phyloP scores from a whole-genome alignment of 2,329 filamentous ascomycete species.

The Pseudopyricularia cyperi region DNA sequence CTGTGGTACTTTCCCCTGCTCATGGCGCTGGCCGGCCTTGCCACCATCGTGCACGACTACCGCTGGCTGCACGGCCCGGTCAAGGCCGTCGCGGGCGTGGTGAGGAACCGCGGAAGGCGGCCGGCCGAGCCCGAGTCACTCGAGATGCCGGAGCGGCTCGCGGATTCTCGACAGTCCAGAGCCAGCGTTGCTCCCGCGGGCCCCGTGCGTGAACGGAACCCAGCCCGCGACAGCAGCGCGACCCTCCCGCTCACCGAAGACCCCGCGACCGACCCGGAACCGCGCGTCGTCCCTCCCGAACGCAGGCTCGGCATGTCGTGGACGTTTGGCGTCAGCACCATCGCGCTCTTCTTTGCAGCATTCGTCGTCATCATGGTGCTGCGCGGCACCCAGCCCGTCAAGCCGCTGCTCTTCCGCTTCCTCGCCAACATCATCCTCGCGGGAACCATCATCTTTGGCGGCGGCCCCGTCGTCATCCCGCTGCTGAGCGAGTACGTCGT shows the following conservation, averaged over 20 bases:
- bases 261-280: constrained; percentile 6
- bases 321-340: constrained; percentile 27
- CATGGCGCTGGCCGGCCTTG: constrained; percentile 40
- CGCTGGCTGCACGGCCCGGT: constrained; percentile 31
- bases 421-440: constrained; percentile 65
- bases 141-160: neutral
- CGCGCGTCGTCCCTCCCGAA: constrained; percentile 19
- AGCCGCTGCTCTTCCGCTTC: constrained; percentile 40
- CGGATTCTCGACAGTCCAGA: neutral
- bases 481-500: constrained; percentile 51
- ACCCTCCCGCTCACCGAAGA: neutral
- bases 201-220: neutral
- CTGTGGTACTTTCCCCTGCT: constrained; percentile 64
- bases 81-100: neutral
- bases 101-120: neutral
- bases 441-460: constrained; percentile 55
- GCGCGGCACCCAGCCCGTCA: constrained; percentile 23
- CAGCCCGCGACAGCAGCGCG: neutral
- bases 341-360: constrained; percentile 35
- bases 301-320: constrained; percentile 27
- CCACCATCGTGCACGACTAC: constrained; percentile 42
- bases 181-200: neutral
- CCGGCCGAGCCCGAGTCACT: neutral
- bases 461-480: constrained; percentile 52
- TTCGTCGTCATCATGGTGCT: constrained; percentile 45